phyloP scores from a whole-genome alignment of 2,329 filamentous ascomycete species.

The Colletotrichum echinochloae region DNA sequence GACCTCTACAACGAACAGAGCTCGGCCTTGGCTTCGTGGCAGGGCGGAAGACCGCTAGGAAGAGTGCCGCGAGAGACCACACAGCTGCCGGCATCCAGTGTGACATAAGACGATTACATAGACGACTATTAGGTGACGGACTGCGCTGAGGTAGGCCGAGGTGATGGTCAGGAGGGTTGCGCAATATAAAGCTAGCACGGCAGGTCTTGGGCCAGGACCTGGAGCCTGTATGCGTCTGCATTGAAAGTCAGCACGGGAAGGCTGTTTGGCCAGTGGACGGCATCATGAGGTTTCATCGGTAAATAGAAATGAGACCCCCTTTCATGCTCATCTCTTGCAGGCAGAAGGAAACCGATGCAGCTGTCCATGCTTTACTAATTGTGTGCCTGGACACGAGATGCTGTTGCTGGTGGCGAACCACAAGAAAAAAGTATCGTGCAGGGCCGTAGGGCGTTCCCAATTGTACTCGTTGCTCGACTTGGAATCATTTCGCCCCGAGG shows the following conservation, averaged over 20 bases:
- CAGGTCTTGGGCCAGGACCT: neutral
- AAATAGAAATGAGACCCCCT: neutral
- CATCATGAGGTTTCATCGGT: slow-evolving; percentile 17
- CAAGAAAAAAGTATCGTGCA: neutral
- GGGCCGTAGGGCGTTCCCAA: neutral
- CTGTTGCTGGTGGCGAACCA: too few species aligned
- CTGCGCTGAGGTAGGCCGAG: neutral
- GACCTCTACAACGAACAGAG: neutral
- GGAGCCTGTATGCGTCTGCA: neutral
- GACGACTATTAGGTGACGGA: neutral
- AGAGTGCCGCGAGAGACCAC: neutral
- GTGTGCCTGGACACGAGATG: neutral
- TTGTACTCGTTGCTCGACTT: neutral
- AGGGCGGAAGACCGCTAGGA: neutral
- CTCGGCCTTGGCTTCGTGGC: neutral
- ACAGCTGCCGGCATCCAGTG: neutral
- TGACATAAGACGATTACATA: neutral
- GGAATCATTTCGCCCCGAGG: too few species aligned
- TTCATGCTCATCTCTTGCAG: neutral
- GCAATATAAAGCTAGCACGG: neutral
- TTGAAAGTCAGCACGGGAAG: neutral
- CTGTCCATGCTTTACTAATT: neutral
- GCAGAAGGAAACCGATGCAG: neutral
- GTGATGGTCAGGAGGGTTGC: neutral
- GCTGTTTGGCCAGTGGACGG: neutral